Conservation (phyloP, 805 yeast genomes). For the Cyberlindnera bimundalis region DNA sequence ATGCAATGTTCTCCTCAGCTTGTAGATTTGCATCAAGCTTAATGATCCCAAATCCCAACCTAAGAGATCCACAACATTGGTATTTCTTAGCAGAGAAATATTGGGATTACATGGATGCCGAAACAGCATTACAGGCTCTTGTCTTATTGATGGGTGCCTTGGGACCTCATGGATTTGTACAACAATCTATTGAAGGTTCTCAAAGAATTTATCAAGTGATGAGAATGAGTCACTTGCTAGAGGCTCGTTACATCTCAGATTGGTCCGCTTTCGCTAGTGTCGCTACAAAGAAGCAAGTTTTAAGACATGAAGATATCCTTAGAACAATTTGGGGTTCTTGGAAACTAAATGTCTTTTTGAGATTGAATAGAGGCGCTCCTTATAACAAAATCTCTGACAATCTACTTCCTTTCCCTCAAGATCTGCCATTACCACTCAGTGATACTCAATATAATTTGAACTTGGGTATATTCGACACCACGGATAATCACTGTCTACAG, state of each 20-base stretch:
- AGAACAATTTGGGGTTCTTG: conserved; percentile 39
- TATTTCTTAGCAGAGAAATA: conserved; percentile 32
- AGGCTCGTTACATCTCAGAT: conserved; percentile 20
- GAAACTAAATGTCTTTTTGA: conserved; percentile 33
- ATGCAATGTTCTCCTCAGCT: conserved; percentile 35
- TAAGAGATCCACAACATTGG: conserved; percentile 37
- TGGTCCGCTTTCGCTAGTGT: conserved; percentile 26
- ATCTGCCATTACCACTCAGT: conserved; percentile 34
- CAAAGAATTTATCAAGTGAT: conserved; percentile 24
- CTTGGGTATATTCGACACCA: conserved; percentile 20
- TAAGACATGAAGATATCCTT: conserved; percentile 32
- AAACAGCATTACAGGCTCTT: conserved; percentile 27
- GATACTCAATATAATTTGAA: conserved; percentile 23
- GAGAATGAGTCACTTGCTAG: conserved; percentile 15
- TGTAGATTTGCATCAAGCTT: conserved; percentile 31
- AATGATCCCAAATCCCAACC: conserved; percentile 25
- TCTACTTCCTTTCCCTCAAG: conserved; percentile 29
- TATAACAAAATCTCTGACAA: conserved; percentile 22
- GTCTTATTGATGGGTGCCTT: conserved; percentile 30
- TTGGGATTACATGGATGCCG: conserved; percentile 30
- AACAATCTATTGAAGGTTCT: conserved; percentile 29
- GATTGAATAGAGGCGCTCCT: conserved; percentile 37
- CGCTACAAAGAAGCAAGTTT: conserved; percentile 32
- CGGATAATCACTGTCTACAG: conserved; percentile 13
- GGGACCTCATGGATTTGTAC: conserved; percentile 29